Conservation (phyloP, 2,329 filamentous ascomycete species). For the Macrophomina tecta region DNA sequence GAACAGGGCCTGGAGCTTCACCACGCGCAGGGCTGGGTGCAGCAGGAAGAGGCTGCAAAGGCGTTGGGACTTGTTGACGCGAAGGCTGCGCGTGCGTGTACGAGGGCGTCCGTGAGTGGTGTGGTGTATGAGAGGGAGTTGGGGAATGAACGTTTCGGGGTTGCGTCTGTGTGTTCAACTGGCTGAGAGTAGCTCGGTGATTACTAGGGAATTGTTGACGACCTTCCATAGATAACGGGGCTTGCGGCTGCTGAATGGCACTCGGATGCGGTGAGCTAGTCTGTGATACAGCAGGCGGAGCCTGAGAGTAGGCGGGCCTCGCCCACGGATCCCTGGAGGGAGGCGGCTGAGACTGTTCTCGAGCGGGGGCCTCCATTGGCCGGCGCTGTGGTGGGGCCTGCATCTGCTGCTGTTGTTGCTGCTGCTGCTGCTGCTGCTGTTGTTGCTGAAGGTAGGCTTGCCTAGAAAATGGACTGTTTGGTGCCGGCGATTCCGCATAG, state of each 20-base stretch:
- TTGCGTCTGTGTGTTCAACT: constrained; percentile 26
- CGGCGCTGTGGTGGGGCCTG: constrained; percentile 19
- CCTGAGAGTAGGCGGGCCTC: constrained; percentile 18
- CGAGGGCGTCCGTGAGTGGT: constrained; percentile 24
- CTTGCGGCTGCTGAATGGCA: constrained; percentile 10
- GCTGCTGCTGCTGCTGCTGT: constrained; percentile 8
- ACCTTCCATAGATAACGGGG: background rate
- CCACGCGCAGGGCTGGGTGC: constrained; percentile 13
- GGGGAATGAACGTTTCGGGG: constrained; percentile 22
- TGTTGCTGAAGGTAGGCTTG: constrained; percentile 7
- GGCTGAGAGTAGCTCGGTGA: constrained; percentile 21
- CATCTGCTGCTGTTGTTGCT: constrained; percentile 19
- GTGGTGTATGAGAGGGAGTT: constrained; percentile 23
- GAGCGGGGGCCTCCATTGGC: background rate
- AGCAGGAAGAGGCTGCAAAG: constrained; percentile 12
- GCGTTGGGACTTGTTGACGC: constrained; percentile 27
- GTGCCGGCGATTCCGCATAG: constrained; percentile 11
- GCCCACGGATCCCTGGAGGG: constrained; percentile 15
- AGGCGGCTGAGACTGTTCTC: constrained; percentile 26
- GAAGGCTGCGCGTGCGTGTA: constrained; percentile 23
- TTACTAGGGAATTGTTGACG: constrained; percentile 12
- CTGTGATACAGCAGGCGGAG: constrained; percentile 9
- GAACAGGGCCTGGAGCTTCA: constrained; percentile 13
- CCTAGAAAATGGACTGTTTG: constrained; percentile 20
- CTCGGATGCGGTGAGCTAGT: constrained; percentile 24